Evolutionary conservation across 2,329 filamentous ascomycete genomes (phyloP), one percentile per base, ranked within the genome.

Genomic region (Fusarium aywerte): DNA sequence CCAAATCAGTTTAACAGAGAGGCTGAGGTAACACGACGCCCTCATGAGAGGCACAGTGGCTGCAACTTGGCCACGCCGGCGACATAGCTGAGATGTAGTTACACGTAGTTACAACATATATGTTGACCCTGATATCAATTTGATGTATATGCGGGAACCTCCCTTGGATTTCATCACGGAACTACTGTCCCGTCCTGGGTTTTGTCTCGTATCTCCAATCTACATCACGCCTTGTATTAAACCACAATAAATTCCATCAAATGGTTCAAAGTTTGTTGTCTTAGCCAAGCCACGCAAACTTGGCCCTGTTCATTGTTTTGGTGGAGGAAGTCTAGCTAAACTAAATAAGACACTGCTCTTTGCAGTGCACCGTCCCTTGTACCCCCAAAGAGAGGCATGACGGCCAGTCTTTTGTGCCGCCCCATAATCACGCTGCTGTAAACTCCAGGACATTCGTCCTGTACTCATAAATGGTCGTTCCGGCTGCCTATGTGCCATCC

Each of bases 381-480:
- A 49, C 67, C 74, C 76, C 51, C 61, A 72, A 68, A 73, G 61
- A 64, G 71, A 76, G 73, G 71, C 68, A 70, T 67, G 65, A 68
- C 67, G 73, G 71, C 68, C 68, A 61, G 70, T 71, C 68, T 69
- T 68, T 71, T 72, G 68, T 68, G 73, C 73, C 74, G 71, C 73
- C 73, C 65, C 72, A 71, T 75, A 71, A 73, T 75, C 75, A 76
- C 76, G 76, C 77, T 79, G 69, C 71, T 75, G 72, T 76, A 76
- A 76, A 74, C 70, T 72, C 64, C 67, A 73, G 65, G 72, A 74
- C 72, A 67, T 70, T 73, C 62, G 65, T 66, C 69, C 74, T 74
- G 69, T 76, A 74, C 71, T 74, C 77, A 76, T 79, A 75, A 79
- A 77, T 77, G 74, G 75, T 78, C 77, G 73, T 78, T 73, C 72